phyloP scores from a whole-genome alignment of 2,329 filamentous ascomycete species.

The Chaetomiaceae sp. region DNA sequence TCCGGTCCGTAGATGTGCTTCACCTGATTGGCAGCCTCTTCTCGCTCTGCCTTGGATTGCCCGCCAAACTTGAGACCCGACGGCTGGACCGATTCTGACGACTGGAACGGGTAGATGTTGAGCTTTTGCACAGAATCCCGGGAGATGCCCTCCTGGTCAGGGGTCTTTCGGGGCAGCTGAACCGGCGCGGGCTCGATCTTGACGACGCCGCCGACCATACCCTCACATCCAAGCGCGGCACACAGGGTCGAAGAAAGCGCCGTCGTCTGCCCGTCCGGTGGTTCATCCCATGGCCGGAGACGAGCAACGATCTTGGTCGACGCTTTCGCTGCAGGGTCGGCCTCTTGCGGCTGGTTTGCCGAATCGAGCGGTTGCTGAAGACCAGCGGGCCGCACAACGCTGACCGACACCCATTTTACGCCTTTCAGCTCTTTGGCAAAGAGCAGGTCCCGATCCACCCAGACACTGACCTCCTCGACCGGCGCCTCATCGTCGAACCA shows the following conservation, averaged over 20 bases:
- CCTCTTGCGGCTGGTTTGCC: conserved; percentile 62
- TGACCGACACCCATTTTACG: conserved; percentile 72
- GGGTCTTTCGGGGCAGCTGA: conserved; percentile 61
- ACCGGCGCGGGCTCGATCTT: conserved; percentile 78
- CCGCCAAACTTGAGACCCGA: conserved; percentile 80
- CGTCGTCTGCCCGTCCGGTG: conserved; percentile 74
- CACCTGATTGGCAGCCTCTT: conserved; percentile 70
- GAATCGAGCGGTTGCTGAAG: conserved; percentile 68
- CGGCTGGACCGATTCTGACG: conserved; percentile 49
- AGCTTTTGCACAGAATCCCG: conserved; percentile 48
- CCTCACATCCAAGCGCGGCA: conserved; percentile 63
- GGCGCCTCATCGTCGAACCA: conserved; percentile 71
- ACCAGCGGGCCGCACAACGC: conserved; percentile 78
- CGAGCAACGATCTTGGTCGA: conserved; percentile 70
- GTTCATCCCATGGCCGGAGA: conserved; percentile 75
- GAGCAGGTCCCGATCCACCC: conserved; percentile 78
- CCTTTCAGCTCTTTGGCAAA: conserved; percentile 69
- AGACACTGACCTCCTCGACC: conserved; percentile 63
- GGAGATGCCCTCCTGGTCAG: conserved; percentile 36
- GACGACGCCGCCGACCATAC: conserved; percentile 78
- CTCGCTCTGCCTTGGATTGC: conserved; percentile 76
- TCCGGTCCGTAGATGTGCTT: conserved; percentile 64
- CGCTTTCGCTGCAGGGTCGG: conserved; percentile 53
- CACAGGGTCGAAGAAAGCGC: conserved; percentile 77
- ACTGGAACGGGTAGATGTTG: conserved; percentile 76